Percentiles rank a stretch among this genome's conserved stretches.
phyloP scores from a whole-genome alignment of 2,329 filamentous ascomycete species.

The Scedosporium minutisporum region DNA sequence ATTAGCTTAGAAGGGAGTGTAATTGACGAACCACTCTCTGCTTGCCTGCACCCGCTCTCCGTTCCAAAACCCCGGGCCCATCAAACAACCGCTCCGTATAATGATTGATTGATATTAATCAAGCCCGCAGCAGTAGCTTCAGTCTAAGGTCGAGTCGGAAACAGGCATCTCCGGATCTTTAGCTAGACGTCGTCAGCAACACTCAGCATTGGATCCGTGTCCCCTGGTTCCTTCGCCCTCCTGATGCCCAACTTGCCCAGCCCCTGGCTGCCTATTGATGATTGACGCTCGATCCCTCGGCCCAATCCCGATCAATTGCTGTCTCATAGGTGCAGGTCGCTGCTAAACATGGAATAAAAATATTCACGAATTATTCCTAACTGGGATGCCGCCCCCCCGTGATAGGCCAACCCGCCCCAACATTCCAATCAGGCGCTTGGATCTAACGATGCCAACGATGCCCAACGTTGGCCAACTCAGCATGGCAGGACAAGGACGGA shows the following conservation, averaged over 20 bases:
- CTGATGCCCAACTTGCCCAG: background rate
- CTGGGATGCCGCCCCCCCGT: background rate
- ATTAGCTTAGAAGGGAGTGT: too few species aligned
- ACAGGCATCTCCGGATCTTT: too few species aligned
- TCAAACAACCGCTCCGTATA: background rate
- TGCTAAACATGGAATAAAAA: background rate
- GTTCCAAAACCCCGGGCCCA: background rate
- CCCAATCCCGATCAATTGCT: background rate
- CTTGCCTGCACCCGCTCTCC: background rate
- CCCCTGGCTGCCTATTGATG: background rate
- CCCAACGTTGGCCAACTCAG: background rate
- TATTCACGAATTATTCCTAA: background rate
- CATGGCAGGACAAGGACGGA: background rate
- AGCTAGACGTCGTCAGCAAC: too few species aligned
- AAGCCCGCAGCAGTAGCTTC: too few species aligned
- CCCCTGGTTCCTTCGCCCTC: background rate
- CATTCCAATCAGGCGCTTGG: background rate
- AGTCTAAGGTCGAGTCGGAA: too few species aligned
- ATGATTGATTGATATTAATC: background rate
- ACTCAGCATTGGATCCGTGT: background rate
- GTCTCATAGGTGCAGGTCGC: background rate
- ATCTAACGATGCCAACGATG: conserved; percentile 1
- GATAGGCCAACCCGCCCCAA: background rate
- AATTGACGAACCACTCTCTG: background rate
- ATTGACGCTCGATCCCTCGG: background rate